Percentiles rank a stretch among this genome's conserved stretches.
Conservation (phyloP, 1,284 basidiomycete genomes). For the Microbotryum violaceum region DNA sequence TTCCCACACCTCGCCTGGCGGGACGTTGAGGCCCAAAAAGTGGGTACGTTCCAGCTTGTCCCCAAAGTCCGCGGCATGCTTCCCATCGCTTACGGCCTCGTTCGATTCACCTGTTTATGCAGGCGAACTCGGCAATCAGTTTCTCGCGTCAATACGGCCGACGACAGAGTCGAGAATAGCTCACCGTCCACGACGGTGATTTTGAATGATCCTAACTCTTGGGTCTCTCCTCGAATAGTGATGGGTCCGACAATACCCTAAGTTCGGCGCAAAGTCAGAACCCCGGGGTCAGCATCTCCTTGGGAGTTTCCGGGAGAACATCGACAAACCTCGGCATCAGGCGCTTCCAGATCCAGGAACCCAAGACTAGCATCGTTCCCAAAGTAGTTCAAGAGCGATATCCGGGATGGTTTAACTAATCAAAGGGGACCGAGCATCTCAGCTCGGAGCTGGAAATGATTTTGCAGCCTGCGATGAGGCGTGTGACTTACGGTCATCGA, state of each 20-base stretch:
- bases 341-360: slow-evolving; percentile 63
- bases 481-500: slow-evolving; percentile 54
- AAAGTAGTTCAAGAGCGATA: slow-evolving; percentile 73
- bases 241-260: slow-evolving; percentile 66
- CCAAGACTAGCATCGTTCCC: slow-evolving; percentile 72
- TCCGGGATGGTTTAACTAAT: slow-evolving; percentile 52
- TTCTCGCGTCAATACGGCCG: no score
- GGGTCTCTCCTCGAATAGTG: slow-evolving; percentile 60
- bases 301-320: neutral
- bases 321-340: no score
- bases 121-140: neutral
- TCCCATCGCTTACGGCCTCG: slow-evolving; percentile 58
- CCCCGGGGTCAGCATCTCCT: neutral
- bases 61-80: slow-evolving; percentile 54
- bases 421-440: neutral
- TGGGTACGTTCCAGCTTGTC: slow-evolving; percentile 63
- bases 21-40: slow-evolving; percentile 58
- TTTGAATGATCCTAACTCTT: slow-evolving; percentile 70
- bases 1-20: slow-evolving; percentile 66
- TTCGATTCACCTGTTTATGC: slow-evolving; percentile 5
- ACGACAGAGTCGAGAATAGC: slow-evolving; percentile 16
- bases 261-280: slow-evolving; percentile 4
- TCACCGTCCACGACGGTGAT: slow-evolving; percentile 72
- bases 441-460: neutral
- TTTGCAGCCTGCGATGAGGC: neutral